Percentiles rank a stretch among this genome's conserved stretches.
phyloP scores from a whole-genome alignment of 495 filamentous ascomycete species.

The Daldinia caldariorum region DNA sequence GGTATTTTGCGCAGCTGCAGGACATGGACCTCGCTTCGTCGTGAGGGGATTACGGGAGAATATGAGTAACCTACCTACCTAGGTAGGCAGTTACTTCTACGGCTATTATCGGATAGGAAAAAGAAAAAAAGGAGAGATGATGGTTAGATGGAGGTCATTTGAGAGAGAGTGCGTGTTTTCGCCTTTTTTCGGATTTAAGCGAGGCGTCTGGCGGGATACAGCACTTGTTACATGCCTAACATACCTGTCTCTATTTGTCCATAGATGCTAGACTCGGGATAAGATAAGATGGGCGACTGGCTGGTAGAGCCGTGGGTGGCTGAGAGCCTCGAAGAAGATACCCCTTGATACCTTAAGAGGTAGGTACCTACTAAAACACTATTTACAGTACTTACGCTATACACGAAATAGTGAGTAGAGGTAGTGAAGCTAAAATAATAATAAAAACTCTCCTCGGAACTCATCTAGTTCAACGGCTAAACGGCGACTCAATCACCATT shows the following conservation, averaged over 20 bases:
- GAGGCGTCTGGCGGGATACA: slow-evolving; percentile 23
- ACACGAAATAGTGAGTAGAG: not conserved
- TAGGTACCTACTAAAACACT: not conserved
- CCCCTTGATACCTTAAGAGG: not conserved
- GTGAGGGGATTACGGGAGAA: not conserved
- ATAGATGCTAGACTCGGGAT: not conserved
- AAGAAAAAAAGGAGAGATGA: not conserved
- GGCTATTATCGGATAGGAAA: not conserved
- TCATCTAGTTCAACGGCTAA: not conserved
- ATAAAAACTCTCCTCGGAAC: too few species aligned
- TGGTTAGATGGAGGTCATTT: not conserved
- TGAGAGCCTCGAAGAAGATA: not conserved
- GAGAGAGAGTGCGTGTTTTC: too few species aligned
- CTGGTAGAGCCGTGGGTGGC: not conserved
- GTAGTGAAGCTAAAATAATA: not conserved
- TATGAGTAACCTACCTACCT: not conserved
- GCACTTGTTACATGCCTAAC: not conserved
- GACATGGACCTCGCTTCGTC: not conserved
- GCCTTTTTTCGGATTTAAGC: slow-evolving; percentile 16
- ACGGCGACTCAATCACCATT: not conserved
- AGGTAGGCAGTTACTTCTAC: not conserved
- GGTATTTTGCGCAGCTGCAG: slow-evolving; percentile 56
- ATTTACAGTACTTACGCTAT: not conserved
- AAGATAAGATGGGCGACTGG: not conserved
- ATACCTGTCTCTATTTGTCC: not conserved